Evolutionary conservation across 1,284 basidiomycete species (phyloP), one percentile per base, ranked within the genome.

Genomic region (Volvariella volvacea): DNA sequence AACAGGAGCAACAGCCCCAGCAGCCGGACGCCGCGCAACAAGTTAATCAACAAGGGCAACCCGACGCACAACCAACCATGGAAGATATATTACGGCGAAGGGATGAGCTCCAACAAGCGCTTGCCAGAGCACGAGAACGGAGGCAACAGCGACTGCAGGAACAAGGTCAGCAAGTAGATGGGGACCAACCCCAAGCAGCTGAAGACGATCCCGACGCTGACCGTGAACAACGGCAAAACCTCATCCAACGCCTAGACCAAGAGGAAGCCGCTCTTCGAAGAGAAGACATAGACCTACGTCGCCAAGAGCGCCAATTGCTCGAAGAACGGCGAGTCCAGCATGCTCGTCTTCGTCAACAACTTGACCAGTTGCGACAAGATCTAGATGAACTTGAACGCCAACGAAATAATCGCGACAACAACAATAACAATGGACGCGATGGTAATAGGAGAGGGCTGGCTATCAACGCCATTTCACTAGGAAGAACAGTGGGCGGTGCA

Each of bases 401-500:
- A 32, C 41, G 37, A 19, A 37, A 34, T 28, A 28, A 28, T 28
- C 25, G 25, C 6, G 28, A 15, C 22, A 31, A 21, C 9, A 48
- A 51, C 32, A 44, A 22, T 4, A 40, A 51, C 22, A 46, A 51
- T 43, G 54, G 61, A 28, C 56, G 55, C 9, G 50, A 60, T 66
- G 3, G 70, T 60, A 12, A 76, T 67, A 0, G 80, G 78, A 0
- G 76, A 76, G 74, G 74, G 15, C 70, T 83, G 42, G 71, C 73
- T 36, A 62, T 78, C 49, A 75, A 76, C 15, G 70, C 75, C 12
- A 68, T 72, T 14, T 78, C 79, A 0, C 54, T 88, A 1, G 83
- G 83, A 1, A 72, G 81, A 16, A 64, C 75, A 52, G 59, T 88
- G 39, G 80, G 77, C 20, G 82, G 81, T 2, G 82, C 83, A 0